Base-by-base conservation (phyloP, 257 asterid species). In the Eustoma russellianum region DNA sequence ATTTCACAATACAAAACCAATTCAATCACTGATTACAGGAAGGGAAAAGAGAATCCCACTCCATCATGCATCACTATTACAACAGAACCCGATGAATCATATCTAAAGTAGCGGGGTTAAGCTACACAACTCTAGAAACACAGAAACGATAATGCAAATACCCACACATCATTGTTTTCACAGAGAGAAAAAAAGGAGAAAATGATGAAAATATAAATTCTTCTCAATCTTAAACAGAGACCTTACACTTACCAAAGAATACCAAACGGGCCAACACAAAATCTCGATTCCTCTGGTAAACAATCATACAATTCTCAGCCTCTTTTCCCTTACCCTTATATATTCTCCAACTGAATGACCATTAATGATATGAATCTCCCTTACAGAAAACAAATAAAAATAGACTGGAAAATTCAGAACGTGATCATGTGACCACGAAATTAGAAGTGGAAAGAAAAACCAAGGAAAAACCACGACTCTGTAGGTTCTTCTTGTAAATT, bases 201-300 rank as follows among this genome's bases (percentile, higher is more conserved):
- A 41, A n/a, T 24, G 12, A 13, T 5, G 34, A 18, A 11, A 9
- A 4, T 24, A 8, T 13, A 10, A 13, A 12, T 12, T 28, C 56
- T 3, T 41, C 48, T 16, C 17, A 17, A 5, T 2, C 9, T 5
- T 15, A 44, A 9, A 11, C 33, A 13, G 13, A 43, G 33, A 9
- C n/a, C 14, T 19, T 24, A 57, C 33, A 52, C 49, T 45, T 60
- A 45, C 64, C 59, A 30, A 35, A 15, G 33, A 57, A 57, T 14
- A 11, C 46, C 24, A 18, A 41, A 41, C 47, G 16, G 15, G 6
- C 18, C 12, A 38, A 6, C 46, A 18, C 2, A 13, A 24, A 24
- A 33, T 41, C 10, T 51, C 34, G 9, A 48, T 7, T 34, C 33
- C 48, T 18, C 12, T 13, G 44, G 38, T 41, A 34, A 34, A 56